Percentiles rank a stretch among this genome's conserved stretches.
Conservation (phyloP, 2,329 filamentous ascomycete genomes). For the Arachnomyces sp. region DNA sequence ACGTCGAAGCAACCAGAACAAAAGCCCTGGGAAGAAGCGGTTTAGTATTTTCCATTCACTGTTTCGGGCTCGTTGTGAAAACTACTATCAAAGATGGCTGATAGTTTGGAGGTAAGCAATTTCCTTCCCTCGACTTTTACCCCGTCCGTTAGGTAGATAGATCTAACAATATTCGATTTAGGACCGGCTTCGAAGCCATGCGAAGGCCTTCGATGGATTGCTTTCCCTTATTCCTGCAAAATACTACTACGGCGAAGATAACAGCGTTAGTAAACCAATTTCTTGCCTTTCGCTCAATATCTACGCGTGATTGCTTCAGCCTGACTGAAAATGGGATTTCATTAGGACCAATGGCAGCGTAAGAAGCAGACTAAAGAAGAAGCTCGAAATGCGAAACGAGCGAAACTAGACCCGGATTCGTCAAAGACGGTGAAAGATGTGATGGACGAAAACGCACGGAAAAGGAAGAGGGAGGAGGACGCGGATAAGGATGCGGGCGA, state of each 20-base stretch:
- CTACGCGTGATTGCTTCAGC: constrained; percentile 7
- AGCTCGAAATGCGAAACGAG: constrained; percentile 71
- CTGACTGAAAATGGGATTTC: constrained; percentile 8
- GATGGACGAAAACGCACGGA: constrained; percentile 74
- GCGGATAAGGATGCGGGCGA: constrained; percentile 39
- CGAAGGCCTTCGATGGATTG: constrained; percentile 77
- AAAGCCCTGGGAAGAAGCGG: neutral
- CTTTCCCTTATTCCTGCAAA: constrained; percentile 84
- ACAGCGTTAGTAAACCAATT: constrained; percentile 55
- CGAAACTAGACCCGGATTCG: constrained; percentile 86
- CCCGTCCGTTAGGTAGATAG: neutral
- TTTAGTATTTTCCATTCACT: neutral
- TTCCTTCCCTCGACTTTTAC: neutral
- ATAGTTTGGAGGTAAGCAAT: constrained; percentile 14
- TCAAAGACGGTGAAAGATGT: constrained; percentile 88
- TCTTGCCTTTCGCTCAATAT: constrained; percentile 6
- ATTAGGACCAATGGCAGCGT: constrained; percentile 82
- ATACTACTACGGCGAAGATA: constrained; percentile 82
- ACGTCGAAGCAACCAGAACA: neutral
- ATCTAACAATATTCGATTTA: constrained; percentile 24
- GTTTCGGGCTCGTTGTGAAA: neutral
- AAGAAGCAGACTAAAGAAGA: constrained; percentile 95
- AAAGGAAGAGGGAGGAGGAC: constrained; percentile 68
- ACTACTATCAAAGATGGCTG: constrained; percentile 9
- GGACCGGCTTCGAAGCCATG: constrained; percentile 45